Conservation (phyloP, 139 green algal genomes). For the Pleodorina starrii region DNA sequence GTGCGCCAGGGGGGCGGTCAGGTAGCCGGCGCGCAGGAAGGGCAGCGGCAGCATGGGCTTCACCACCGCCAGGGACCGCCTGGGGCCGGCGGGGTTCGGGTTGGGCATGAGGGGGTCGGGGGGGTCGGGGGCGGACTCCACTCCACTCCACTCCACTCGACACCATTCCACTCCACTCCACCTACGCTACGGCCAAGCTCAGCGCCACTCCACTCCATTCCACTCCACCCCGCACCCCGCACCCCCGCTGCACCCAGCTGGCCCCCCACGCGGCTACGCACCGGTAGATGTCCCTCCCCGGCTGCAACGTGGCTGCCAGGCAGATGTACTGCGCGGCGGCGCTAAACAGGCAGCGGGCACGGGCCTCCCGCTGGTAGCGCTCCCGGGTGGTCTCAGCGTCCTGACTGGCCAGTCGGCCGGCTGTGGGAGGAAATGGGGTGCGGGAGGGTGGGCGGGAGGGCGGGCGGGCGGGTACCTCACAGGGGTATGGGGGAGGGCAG, state of each 20-base stretch:
- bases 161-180: no score
- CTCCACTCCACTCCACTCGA: no score
- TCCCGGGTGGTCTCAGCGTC: slow-evolving; percentile 39
- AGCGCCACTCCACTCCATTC: no score
- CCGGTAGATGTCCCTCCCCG: slow-evolving; percentile 72
- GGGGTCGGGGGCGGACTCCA: no score
- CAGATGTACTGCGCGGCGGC: slow-evolving; percentile 84
- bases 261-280: neutral
- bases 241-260: neutral
- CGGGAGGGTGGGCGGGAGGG: neutral
- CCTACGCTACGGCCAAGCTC: no score
- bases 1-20: slow-evolving; percentile 52
- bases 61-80: slow-evolving; percentile 39
- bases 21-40: slow-evolving; percentile 74
- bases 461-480: no score
- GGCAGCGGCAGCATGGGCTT: slow-evolving; percentile 78
- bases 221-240: no score
- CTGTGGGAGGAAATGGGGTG: neutral
- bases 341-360: slow-evolving; percentile 64
- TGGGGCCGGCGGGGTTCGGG: neutral
- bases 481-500: no score
- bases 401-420: slow-evolving; percentile 25
- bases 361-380: slow-evolving; percentile 50
- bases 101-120: no score
- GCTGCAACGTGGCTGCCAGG: slow-evolving; percentile 77